A percentile compares a stretch with the other conserved stretches of the same genome.
phyloP scores from a whole-genome alignment of 768 basidiomycete species.

The Pulveroboletus ravenelii region DNA sequence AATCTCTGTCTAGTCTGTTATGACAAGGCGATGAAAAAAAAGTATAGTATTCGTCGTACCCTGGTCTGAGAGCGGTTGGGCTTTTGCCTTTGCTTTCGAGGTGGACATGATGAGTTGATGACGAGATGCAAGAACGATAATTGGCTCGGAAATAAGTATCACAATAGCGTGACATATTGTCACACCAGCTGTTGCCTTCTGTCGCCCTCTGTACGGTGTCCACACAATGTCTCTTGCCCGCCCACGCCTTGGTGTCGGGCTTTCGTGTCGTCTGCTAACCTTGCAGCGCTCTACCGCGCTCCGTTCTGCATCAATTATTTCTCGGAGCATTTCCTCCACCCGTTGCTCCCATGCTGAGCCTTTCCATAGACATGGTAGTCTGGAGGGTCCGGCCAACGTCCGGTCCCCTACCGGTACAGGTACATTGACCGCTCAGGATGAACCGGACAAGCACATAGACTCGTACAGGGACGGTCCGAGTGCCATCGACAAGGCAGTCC shows the following conservation, averaged over 20 bases:
- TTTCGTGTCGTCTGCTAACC: slow-evolving; percentile 42
- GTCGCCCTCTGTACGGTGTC: slow-evolving; percentile 17
- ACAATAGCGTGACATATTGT: slow-evolving; percentile 26
- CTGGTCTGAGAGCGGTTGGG: slow-evolving; percentile 59
- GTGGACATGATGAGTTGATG: slow-evolving; percentile 38
- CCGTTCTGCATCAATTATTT: slow-evolving; percentile 37
- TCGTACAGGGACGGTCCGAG: slow-evolving; percentile 77
- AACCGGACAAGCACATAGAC: slow-evolving; percentile 52
- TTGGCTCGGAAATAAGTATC: slow-evolving; percentile 25
- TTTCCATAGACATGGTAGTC: slow-evolving; percentile 9
- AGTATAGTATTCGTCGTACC: slow-evolving; percentile 41
- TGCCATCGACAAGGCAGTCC: slow-evolving; percentile 93
- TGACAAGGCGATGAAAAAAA: slow-evolving; percentile 29
- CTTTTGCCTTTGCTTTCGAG: slow-evolving; percentile 57
- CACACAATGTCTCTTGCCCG: slow-evolving; percentile 56
- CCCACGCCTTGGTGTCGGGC: slow-evolving; percentile 45
- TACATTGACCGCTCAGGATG: slow-evolving; percentile 33
- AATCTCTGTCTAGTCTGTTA: slow-evolving; percentile 64
- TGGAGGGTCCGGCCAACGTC: slow-evolving; percentile 25
- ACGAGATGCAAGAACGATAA: slow-evolving; percentile 15
- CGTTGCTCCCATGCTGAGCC: slow-evolving; percentile 20
- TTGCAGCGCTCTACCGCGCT: slow-evolving; percentile 24
- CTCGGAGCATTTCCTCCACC: slow-evolving; percentile 36
- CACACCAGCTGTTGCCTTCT: slow-evolving; percentile 19
- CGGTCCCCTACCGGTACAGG: slow-evolving; percentile 34